phyloP scores from a whole-genome alignment of 371 early-diverging fungal genomes.

The Parasitella parasitica region DNA sequence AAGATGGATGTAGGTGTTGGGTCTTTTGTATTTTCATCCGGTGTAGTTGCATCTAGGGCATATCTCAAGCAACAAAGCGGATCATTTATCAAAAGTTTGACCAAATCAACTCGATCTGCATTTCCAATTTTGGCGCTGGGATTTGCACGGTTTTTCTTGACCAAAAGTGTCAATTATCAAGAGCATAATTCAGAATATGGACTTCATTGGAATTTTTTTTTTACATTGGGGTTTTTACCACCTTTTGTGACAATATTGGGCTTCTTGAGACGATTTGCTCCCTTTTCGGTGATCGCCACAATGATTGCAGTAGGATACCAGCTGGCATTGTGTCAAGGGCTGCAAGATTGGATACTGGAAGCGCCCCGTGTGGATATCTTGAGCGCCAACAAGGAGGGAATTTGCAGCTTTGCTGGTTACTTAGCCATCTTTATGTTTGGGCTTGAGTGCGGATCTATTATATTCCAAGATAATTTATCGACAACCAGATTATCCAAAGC shows the following conservation, averaged over 20 bases:
- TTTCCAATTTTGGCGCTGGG: constrained; percentile 80
- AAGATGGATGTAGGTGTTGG: constrained; percentile 92
- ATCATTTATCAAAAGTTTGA: constrained; percentile 22
- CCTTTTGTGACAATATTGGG: constrained; percentile 65
- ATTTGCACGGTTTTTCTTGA: constrained; percentile 62
- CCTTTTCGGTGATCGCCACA: constrained; percentile 51
- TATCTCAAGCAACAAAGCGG: constrained; percentile 25
- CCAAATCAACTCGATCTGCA: constrained; percentile 38
- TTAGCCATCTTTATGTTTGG: constrained; percentile 77
- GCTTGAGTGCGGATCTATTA: constrained; percentile 55
- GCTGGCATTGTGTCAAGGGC: constrained; percentile 47
- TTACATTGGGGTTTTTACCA: constrained; percentile 88
- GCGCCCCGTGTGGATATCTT: constrained; percentile 77
- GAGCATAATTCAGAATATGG: constrained; percentile 96
- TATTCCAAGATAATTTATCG: constrained; percentile 21
- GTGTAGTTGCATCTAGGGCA: constrained; percentile 67
- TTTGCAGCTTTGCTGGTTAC: constrained; percentile 84
- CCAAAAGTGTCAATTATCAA: constrained; percentile 86
- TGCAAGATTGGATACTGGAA: constrained; percentile 75
- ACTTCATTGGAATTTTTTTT: constrained; percentile 98
- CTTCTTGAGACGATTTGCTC: constrained; percentile 28
- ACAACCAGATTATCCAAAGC: not conserved
- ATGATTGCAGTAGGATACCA: constrained; percentile 65
- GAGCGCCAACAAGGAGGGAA: constrained; percentile 92
- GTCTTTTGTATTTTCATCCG: constrained; percentile 80